phyloP scores from a whole-genome alignment of 1,284 basidiomycete genomes.

The Stygiomarasmius scandens region DNA sequence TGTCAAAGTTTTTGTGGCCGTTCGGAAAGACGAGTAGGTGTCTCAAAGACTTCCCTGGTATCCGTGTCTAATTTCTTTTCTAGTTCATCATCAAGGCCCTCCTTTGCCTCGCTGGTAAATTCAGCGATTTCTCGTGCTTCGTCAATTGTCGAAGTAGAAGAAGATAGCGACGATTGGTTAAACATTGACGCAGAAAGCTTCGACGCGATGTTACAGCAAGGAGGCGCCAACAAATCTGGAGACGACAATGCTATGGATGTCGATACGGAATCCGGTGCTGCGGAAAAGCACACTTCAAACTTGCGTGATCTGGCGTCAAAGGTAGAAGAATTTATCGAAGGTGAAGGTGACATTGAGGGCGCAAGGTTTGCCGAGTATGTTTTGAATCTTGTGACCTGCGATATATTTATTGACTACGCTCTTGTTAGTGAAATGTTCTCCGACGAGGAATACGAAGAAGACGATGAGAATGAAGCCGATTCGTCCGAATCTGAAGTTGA shows the following conservation, averaged over 20 bases:
- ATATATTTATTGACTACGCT: slow-evolving; percentile 12
- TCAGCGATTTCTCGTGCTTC: slow-evolving; percentile 52
- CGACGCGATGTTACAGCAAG: slow-evolving; percentile 53
- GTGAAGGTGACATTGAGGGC: slow-evolving; percentile 84
- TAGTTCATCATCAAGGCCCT: slow-evolving; percentile 63
- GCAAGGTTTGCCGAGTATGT: slow-evolving; percentile 87
- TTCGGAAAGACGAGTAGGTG: slow-evolving; percentile 67
- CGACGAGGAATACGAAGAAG: slow-evolving; percentile 55
- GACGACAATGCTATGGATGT: slow-evolving; percentile 48
- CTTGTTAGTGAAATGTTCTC: slow-evolving; percentile 58
- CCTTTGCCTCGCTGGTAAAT: slow-evolving; percentile 76
- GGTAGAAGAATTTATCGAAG: slow-evolving; percentile 86
- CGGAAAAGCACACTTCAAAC: slow-evolving; percentile 67
- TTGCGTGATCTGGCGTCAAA: slow-evolving; percentile 80
- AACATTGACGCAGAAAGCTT: slow-evolving; percentile 65
- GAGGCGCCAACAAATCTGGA: slow-evolving; percentile 35
- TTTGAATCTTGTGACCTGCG: too few species aligned
- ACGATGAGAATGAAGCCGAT: slow-evolving; percentile 41
- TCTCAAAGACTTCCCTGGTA: neutral
- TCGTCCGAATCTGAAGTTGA: slow-evolving; percentile 42
- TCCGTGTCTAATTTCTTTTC: neutral
- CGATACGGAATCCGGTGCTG: slow-evolving; percentile 52
- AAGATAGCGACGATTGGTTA: slow-evolving; percentile 78
- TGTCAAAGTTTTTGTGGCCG: slow-evolving; percentile 63
- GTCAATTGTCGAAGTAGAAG: slow-evolving; percentile 29